Evolutionary conservation across 805 yeast genomes (phyloP), one percentile per base, ranked within the genome.

Genomic region (Yueomyces sinensis): DNA sequence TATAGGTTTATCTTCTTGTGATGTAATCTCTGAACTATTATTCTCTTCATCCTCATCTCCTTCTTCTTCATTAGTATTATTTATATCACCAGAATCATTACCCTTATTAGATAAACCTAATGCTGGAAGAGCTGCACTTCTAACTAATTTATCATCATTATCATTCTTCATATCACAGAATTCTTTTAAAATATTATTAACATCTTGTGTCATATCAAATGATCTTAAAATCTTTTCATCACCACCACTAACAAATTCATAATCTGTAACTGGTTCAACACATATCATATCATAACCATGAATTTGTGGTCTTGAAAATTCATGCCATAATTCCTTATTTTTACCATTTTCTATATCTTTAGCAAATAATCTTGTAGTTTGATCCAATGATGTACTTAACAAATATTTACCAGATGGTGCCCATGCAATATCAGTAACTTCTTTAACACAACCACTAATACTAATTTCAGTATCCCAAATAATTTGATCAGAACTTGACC

Each of bases 271-370:
- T 11, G 79, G 65, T 27, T 76, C 72, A 6, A 82, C 63, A 44
- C 94, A 76, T 27, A 82, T 68, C 96, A 91, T 86, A 51, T 91
- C 97, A 52, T 84, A 91, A 7, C 99, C 99, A 56, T 91, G 99
- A 42, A 91, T 91, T 56, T 91, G 99, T 0, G 98, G 97, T 45
- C 99, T 71, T 2, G 95, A 83, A 56, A 91, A 78, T 55, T 91
- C 99, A 51, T 78, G 79, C 94, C 95, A 86, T 6, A 43, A 38
- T 2, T 31, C 33, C 0, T 43, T 37, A 32, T 65, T 56, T 14
- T 35, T 37, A 16, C 49, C 37, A 2, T 59, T 63, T 39, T 56
- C 58, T 11, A 40, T 38, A 25, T 60, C 51, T 2, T 38, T 41
- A 0, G 94, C 76, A 56, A 69, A 79, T 17, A 91, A 53, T 47